Evolutionary conservation across 1,139 yeast genomes (phyloP).

Genomic region (Pichia sp.): DNA sequence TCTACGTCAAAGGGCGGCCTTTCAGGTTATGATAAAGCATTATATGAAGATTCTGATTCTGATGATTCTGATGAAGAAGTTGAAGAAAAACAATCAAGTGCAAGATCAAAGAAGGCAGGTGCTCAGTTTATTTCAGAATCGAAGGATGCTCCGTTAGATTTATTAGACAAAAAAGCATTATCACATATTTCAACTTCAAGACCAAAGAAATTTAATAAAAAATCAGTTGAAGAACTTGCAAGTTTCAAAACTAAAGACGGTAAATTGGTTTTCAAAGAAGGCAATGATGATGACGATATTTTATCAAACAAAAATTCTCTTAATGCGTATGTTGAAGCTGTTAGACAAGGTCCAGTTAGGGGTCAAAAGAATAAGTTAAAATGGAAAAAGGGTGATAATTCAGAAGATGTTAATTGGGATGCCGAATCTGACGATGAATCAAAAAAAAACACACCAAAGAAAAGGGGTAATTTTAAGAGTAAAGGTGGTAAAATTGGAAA

Average conservation of each 20-base stretch:
- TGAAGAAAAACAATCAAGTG: conserved; percentile 20
- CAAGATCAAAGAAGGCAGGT: conserved; percentile 21
- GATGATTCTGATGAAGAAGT: conserved; percentile 44
- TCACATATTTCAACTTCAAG: conserved; percentile 83
- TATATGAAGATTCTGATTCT: conserved; percentile 46
- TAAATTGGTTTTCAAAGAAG: conserved; percentile 41
- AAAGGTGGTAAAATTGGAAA: conserved; percentile 26
- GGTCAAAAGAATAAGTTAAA: conserved; percentile 89
- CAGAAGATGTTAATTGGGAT: conserved; percentile 51
- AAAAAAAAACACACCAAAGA: conserved; percentile 2
- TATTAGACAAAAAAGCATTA: conserved; percentile 76
- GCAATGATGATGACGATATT: conserved; percentile 46
- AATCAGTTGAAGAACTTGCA: conserved; percentile 37
- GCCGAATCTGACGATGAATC: conserved; percentile 25
- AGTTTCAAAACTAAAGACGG: conserved; percentile 47
- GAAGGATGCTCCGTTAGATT: conserved; percentile 79
- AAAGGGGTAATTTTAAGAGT: conserved; percentile 4
- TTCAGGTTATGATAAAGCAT: conserved; percentile 83
- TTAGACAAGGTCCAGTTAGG: conserved; percentile 84
- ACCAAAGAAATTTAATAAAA: conserved; percentile 52
- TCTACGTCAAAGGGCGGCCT: conserved; percentile 1
- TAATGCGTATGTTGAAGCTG: conserved; percentile 90
- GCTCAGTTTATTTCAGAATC: conserved; percentile 70
- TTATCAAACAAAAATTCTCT: conserved; percentile 51
- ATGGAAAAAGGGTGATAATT: conserved; percentile 60